Base-by-base conservation (phyloP, 2,329 filamentous ascomycete genomes). In the Lachnellula subtilissima region DNA sequence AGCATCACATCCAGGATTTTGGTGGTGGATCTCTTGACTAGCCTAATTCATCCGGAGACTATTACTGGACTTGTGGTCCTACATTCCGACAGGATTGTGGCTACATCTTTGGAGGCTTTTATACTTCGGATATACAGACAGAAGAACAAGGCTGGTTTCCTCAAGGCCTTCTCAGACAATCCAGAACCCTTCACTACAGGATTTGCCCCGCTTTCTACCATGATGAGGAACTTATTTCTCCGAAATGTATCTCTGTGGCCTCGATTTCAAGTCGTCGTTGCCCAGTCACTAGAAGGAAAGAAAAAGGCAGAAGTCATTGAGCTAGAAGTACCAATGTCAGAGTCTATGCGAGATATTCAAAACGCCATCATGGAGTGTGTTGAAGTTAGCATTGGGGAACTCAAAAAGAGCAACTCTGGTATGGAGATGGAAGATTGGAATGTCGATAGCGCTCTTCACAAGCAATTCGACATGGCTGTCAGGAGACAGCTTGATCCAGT, bases 361-460 rank as follows among this genome's bases (percentile, higher is more conserved):
- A 93, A 89, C 61, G 92, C 94, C 25, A 87, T 97, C 57, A 83
- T 99, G 73, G 93, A 97, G 70, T 99, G 94, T 69, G 92, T 99
- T 17, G 93, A 97, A 72, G 87, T 91, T 64, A 96, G 91, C 69
- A 94, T 99, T 62, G 85, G 89, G 54, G 94, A 99, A 73, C 80
- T 99, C 45, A 95, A 93, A 70, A 97, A 96, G 74, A 83, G 85
- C 17, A 97, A 97, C 67, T 82, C 85, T 1, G 92, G 91, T 2
- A 77, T 99, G 6, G 93, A 97, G 64, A 92, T 97, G 85, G 92
- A 95, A 57, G 92, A 97, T 67, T 97, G 93, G 93, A 97, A 91
- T 50, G 78, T 96, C 17, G 93, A 97, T 71, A 97, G 89, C 68
- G 93, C 93, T 37, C 75, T 97, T 58, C 88, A 97, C 63, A 89